Evolutionary conservation across 495 filamentous ascomycete species (phyloP), one percentile per base, ranked within the genome.

Genomic region (Talaromyces stipitatus): DNA sequence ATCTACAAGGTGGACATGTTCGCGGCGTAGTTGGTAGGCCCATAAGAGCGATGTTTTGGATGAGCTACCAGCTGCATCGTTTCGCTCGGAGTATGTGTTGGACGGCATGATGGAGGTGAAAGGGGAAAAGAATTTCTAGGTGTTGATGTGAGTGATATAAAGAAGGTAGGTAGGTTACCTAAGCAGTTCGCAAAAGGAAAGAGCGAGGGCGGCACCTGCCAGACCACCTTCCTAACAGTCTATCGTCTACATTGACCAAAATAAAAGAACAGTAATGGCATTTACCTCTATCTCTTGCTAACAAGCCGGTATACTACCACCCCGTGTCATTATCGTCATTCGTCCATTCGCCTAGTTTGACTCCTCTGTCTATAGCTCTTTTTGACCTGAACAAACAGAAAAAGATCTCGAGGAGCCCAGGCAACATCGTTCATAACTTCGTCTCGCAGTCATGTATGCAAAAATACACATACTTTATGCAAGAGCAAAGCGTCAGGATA

Each of bases 401-500:
- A 61, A 60, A 55, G 58, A 56, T 66, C 69, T 57, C 64, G 64
- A 66, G 62, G 67, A 72, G 30, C 24, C 48, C 14, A 18, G 22
- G 48, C 48, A 50, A 71, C 61, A 66, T 70, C 66, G 70, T 69
- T 72, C 64, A 72, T 74, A 27, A 30, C 54, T 29, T 46, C 23
- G 54, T 29, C 54, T 33, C 4, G 18, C 32, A 43, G 9, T 73
- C 65, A 70, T 70, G 72, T 65, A 74, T 69, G 65, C 58, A 58
- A 29, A 60, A 65, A 24, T 7, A 53, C 61, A 59, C 64, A 73
- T 70, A 63, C 72, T 36, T 72, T 71, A 71, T 74, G 71, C 71
- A 74, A 73, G 54, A 63, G 66, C 64, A 70, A 65, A 66, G 68
- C 70, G 68, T 65, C 67, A 36, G 67, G 65, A 66, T 72, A 75